Evolutionary conservation across 768 basidiomycete genomes (phyloP).

Genomic region (Pleurotus eryngii): DNA sequence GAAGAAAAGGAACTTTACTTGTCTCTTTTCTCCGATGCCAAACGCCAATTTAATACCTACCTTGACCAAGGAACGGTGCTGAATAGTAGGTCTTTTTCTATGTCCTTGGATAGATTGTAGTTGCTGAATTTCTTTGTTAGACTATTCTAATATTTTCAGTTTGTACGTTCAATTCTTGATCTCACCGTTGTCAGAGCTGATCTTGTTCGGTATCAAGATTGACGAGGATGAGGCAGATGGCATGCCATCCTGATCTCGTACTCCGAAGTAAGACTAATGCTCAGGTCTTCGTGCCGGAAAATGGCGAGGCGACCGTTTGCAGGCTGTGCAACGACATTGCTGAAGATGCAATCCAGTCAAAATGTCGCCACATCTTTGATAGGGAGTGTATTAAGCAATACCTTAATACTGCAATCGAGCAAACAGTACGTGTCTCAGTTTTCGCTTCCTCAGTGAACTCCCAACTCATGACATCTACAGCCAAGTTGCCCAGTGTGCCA

Average conservation of each 20-base stretch:
- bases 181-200: not conserved
- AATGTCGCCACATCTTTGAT: slow-evolving; percentile 93
- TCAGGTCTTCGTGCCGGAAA: slow-evolving; percentile 52
- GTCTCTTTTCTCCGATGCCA: slow-evolving; percentile 89
- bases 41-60: slow-evolving; percentile 88
- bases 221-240: slow-evolving; percentile 95
- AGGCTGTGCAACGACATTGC: slow-evolving; percentile 96
- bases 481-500: slow-evolving; percentile 96
- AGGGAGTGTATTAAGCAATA: slow-evolving; percentile 95
- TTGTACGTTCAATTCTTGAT: slow-evolving; percentile 40
- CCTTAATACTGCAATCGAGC: slow-evolving; percentile 68
- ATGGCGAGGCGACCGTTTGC: slow-evolving; percentile 81
- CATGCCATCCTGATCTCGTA: slow-evolving; percentile 92
- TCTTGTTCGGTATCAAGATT: slow-evolving; percentile 46
- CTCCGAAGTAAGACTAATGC: slow-evolving; percentile 81
- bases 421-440: slow-evolving; percentile 41
- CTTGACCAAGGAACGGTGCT: slow-evolving; percentile 86
- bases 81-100: slow-evolving; percentile 62
- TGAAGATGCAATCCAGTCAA: slow-evolving; percentile 94
- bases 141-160: slow-evolving; percentile 89
- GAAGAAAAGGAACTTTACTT: slow-evolving; percentile 96
- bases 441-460: not conserved
- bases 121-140: slow-evolving; percentile 27
- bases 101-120: not conserved
- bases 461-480: slow-evolving; percentile 29